Evolutionary conservation across 2,329 filamentous ascomycete genomes (phyloP).

Genomic region (Calonectria leucothoes): DNA sequence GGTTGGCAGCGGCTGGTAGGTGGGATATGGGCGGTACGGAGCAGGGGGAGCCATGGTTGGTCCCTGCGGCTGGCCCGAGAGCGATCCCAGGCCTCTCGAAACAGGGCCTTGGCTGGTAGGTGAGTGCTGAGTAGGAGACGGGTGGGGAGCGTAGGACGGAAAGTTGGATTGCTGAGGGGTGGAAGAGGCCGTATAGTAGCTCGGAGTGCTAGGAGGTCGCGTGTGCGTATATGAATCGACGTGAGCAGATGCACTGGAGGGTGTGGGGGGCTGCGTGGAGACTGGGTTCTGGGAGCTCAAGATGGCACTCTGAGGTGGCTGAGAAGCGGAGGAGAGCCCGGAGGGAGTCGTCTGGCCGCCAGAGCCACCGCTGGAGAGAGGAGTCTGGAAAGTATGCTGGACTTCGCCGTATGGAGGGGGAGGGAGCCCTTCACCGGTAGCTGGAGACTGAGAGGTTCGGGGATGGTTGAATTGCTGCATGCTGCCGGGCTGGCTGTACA

Average conservation of each 20-base stretch:
- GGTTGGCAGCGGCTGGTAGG: constrained; percentile 66
- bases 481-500: constrained; percentile 64
- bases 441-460: constrained; percentile 57
- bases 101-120: constrained; percentile 55
- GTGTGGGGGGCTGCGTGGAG: constrained; percentile 58
- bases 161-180: constrained; percentile 60
- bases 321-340: constrained; percentile 44
- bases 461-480: constrained; percentile 51
- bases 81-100: constrained; percentile 52
- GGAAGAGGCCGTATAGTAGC: constrained; percentile 69
- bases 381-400: constrained; percentile 72
- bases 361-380: constrained; percentile 62
- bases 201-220: constrained; percentile 67
- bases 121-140: constrained; percentile 56
- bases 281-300: constrained; percentile 40
- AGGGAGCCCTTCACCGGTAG: constrained; percentile 71
- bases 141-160: constrained; percentile 54
- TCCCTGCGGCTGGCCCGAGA: constrained; percentile 37
- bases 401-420: constrained; percentile 76
- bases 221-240: constrained; percentile 66
- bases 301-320: constrained; percentile 40
- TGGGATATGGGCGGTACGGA: constrained; percentile 59
- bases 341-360: constrained; percentile 48
- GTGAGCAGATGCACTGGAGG: constrained; percentile 64
- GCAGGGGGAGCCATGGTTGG: constrained; percentile 60